Evolutionary conservation across 768 basidiomycete genomes (phyloP).

Genomic region (Hypholoma fasciculare): DNA sequence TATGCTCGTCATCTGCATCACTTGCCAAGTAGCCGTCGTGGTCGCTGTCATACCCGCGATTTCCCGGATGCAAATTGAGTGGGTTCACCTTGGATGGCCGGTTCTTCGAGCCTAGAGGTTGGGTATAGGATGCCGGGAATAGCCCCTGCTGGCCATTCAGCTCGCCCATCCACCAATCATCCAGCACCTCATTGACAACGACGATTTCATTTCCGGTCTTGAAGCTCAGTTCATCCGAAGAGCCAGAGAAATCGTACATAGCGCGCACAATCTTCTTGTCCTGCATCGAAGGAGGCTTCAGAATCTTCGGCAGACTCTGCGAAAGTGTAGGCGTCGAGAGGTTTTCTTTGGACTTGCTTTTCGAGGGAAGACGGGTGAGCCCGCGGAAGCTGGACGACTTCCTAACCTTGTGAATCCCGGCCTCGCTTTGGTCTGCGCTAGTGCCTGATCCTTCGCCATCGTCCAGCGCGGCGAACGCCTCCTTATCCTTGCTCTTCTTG

Average conservation of each 20-base stretch:
- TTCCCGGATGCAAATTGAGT: constrained; percentile 7
- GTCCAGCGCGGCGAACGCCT: constrained; percentile 54
- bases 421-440: constrained; percentile 19
- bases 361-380: constrained; percentile 26
- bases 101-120: constrained; percentile 33
- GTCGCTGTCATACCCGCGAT: constrained; percentile 12
- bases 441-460: constrained; percentile 39
- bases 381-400: constrained; percentile 29
- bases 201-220: constrained; percentile 72
- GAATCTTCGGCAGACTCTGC: constrained; percentile 26
- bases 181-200: constrained; percentile 78
- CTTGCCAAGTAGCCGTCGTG: constrained; percentile 30
- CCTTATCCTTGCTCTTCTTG: constrained; percentile 57
- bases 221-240: constrained; percentile 79
- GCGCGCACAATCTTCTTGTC: constrained; percentile 64
- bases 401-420: constrained; percentile 22
- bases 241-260: constrained; percentile 72
- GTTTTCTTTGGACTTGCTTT: constrained; percentile 35
- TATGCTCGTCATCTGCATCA: constrained; percentile 49
- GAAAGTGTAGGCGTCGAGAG: constrained; percentile 9
- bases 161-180: constrained; percentile 92
- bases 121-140: constrained; percentile 80
- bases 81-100: not conserved
- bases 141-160: constrained; percentile 69
- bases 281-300: constrained; percentile 51